Evolutionary conservation across 1,139 yeast species (phyloP), one percentile per base, ranked within the genome.

Genomic region (Hemisphaericaspora subhashii): DNA sequence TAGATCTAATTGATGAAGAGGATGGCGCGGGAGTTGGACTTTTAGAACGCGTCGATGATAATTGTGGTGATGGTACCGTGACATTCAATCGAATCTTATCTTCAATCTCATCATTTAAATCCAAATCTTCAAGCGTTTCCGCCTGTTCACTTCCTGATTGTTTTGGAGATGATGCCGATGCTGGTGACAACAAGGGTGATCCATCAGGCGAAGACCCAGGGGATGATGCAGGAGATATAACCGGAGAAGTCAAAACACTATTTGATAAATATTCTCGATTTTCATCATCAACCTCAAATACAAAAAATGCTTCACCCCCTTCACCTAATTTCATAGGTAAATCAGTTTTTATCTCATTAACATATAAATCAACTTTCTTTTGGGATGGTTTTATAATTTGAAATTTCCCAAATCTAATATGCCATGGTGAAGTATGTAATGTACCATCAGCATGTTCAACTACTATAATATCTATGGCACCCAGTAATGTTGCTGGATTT

Each of bases 291-390:
- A 97, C 86, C 55, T 90, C 96, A 65, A 92, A 90, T 35, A 92
- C 98, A 57, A 92, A 92, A 59, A 89, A 90, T 0, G 98, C 98
- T 61, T 92, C 99, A 18, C 99, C 99, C 3, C 95, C 96, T 45
- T 92, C 98, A 10, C 97, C 96, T 36, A 92, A 66, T 62, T 92
- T 92, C 98, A 92, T 92, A 10, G 96, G 96, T 41, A 90, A 69
- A 51, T 87, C 84, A 0, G 95, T 85, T 40, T 82, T 75, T 45
- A 76, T 76, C 26, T 85, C 97, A 64, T 92, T 92, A 30, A 94
- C 95, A 30, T 79, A 76, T 45, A 92, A 81, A 45, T 86, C 95
- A 37, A 92, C 95, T 59, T 88, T 90, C 68, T 90, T 92, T 58
- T 92, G 97, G 29, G 95, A 86, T n/a, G 99, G 99, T 54, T 95